Percentiles rank a stretch among this genome's conserved stretches.
These are phyloP conservation scores for Hypoxylon intermedium DNA, from an alignment of 495 filamentous ascomycete genomes.

Conservation along the genomic window DNA sequence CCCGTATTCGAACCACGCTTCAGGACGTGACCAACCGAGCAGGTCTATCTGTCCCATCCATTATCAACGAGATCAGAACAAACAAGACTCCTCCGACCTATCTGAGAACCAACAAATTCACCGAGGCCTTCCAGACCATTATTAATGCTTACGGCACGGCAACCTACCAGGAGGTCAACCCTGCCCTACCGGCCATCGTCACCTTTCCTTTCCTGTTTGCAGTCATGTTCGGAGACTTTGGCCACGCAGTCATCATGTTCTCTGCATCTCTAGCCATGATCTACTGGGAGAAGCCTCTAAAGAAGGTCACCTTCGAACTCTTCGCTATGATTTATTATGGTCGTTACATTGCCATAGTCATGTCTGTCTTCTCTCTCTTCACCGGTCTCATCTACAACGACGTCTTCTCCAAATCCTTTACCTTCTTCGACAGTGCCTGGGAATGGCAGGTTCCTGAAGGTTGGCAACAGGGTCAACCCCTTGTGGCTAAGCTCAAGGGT, in stretches of 20 bases:
- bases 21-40: conserved; percentile 97
- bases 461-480: conserved; percentile 63
- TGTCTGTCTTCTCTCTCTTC: conserved; percentile 96
- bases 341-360: conserved; percentile 97
- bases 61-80: conserved; percentile 95
- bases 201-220: conserved; percentile 99
- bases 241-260: conserved; percentile 88
- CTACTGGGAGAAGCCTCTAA: conserved; percentile 88
- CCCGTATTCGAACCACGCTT: conserved; percentile 92
- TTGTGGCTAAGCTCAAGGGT: conserved; percentile 68
- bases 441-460: conserved; percentile 71
- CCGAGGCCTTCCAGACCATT: conserved; percentile 97
- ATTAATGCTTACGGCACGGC: conserved; percentile 97
- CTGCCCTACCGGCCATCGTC: conserved; percentile 89
- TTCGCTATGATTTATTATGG: conserved; percentile 99
- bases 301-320: conserved; percentile 90
- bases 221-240: conserved; percentile 98
- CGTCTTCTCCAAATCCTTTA: conserved; percentile 89
- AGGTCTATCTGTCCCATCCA: conserved; percentile 91
- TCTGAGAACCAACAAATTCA: conserved; percentile 97
- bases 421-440: conserved; percentile 90
- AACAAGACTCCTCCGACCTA: conserved; percentile 97
- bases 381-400: conserved; percentile 99
- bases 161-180: conserved; percentile 97
- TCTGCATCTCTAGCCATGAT: conserved; percentile 86